Evolutionary conservation across 768 basidiomycete species (phyloP).

Genomic region (Fomitopsis serialis): DNA sequence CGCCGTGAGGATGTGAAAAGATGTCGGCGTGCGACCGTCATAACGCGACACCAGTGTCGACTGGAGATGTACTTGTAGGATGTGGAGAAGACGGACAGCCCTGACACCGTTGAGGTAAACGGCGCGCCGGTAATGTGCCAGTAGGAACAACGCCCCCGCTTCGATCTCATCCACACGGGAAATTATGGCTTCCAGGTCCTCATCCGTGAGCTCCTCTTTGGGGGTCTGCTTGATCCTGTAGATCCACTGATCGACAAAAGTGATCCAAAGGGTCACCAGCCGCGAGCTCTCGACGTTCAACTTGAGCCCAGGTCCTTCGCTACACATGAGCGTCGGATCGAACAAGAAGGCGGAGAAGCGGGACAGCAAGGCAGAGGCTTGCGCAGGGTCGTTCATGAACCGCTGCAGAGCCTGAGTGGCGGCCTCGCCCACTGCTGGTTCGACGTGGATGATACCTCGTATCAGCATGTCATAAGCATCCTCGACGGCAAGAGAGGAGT

Average conservation of each 20-base stretch:
- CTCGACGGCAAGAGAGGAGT: constrained; percentile 43
- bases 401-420: constrained; percentile 66
- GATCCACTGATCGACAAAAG: constrained; percentile 67
- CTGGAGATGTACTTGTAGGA: constrained; percentile 41
- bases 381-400: constrained; percentile 56
- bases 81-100: constrained; percentile 53
- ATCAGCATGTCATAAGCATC: constrained; percentile 77
- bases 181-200: constrained; percentile 37
- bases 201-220: constrained; percentile 30
- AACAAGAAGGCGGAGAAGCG: constrained; percentile 72
- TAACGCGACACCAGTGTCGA: constrained; percentile 24
- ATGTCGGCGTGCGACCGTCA: constrained; percentile 21
- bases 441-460: constrained; percentile 79
- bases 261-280: constrained; percentile 69
- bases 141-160: constrained; percentile 68
- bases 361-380: constrained; percentile 54
- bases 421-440: constrained; percentile 65
- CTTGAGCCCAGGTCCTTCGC: constrained; percentile 58
- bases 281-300: constrained; percentile 63
- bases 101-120: constrained; percentile 60
- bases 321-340: constrained; percentile 54
- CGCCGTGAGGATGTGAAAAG: constrained; percentile 42
- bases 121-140: constrained; percentile 47
- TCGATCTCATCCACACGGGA: constrained; percentile 58
- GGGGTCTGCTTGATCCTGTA: constrained; percentile 38